Conservation (phyloP, 192 early-diverging fungal species). For the Backusella westeae region DNA sequence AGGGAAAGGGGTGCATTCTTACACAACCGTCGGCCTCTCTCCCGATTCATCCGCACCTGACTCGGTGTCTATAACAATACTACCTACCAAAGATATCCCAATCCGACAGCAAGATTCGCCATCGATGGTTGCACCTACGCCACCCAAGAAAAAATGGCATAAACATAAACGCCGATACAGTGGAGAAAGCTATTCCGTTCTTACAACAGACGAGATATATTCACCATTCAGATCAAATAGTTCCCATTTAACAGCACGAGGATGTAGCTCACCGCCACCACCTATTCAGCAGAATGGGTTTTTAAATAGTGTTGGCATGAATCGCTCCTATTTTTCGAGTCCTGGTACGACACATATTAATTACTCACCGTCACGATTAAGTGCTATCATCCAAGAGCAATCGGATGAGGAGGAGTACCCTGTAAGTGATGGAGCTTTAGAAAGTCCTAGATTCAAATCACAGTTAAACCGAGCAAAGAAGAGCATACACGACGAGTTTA, state of each 20-base stretch:
- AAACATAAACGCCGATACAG: conserved; percentile 38
- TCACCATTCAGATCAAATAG: conserved; percentile 20
- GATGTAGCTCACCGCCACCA: conserved; percentile 13
- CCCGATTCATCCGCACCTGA: conserved; percentile 10
- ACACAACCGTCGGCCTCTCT: background rate
- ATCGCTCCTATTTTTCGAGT: conserved; percentile 7
- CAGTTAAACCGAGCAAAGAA: background rate
- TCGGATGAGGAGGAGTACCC: conserved; percentile 33
- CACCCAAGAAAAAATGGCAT: conserved; percentile 24
- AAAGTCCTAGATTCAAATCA: background rate
- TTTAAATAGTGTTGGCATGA: background rate
- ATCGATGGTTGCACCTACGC: background rate
- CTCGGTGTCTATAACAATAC: background rate
- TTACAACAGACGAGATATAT: background rate
- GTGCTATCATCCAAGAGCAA: conserved; percentile 28
- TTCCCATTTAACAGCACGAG: conserved; percentile 25
- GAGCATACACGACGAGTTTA: background rate
- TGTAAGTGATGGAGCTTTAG: background rate
- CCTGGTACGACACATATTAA: background rate
- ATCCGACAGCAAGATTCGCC: conserved; percentile 13
- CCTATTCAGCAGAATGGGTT: background rate
- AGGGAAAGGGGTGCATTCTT: background rate
- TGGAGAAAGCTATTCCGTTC: conserved; percentile 27
- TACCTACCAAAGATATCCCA: background rate
- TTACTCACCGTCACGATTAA: conserved; percentile 22